These are phyloP conservation scores for Colletotrichum paranaense DNA, from an alignment of 2,329 filamentous ascomycete species.

Conservation along the genomic window DNA sequence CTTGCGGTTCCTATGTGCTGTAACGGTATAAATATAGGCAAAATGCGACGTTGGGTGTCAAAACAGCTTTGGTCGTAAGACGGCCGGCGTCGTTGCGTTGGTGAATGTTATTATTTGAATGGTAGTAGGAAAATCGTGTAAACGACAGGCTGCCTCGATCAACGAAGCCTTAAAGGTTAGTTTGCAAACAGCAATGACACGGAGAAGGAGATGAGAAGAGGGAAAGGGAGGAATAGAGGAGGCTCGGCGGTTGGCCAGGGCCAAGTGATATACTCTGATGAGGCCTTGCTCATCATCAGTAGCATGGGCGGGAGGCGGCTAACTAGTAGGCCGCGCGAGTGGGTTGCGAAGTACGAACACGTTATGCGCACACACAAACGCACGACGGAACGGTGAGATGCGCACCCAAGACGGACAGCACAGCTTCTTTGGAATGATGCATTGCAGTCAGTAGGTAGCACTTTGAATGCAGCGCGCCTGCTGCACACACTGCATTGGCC, in stretches of 20 bases:
- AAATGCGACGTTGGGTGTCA: constrained; percentile 22
- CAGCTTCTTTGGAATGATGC: neutral
- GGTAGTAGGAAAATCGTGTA: constrained; percentile 38
- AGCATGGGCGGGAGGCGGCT: constrained; percentile 24
- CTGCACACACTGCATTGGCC: constrained; percentile 25
- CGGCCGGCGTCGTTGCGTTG: constrained; percentile 48
- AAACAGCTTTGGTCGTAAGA: constrained; percentile 40
- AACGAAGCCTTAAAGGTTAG: constrained; percentile 51
- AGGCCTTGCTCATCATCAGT: constrained; percentile 13
- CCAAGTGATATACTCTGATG: constrained; percentile 30
- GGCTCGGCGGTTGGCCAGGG: constrained; percentile 22
- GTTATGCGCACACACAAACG: constrained; percentile 1
- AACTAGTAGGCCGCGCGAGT: constrained; percentile 17
- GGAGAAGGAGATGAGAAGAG: constrained; percentile 39
- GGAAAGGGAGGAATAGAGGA: constrained; percentile 9
- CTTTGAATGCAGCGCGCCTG: constrained; percentile 21
- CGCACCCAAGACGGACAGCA: constrained; percentile 17
- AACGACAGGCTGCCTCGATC: constrained; percentile 58
- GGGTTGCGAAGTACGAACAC: constrained; percentile 25
- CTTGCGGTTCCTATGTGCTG: constrained; percentile 14
- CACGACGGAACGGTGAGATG: constrained; percentile 16
- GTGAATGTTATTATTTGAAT: constrained; percentile 18
- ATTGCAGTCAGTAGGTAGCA: constrained; percentile 8
- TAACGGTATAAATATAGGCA: constrained; percentile 29
- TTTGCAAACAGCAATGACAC: constrained; percentile 26